Conservation (phyloP, 768 basidiomycete genomes). For the Pisolithus microcarpus region DNA sequence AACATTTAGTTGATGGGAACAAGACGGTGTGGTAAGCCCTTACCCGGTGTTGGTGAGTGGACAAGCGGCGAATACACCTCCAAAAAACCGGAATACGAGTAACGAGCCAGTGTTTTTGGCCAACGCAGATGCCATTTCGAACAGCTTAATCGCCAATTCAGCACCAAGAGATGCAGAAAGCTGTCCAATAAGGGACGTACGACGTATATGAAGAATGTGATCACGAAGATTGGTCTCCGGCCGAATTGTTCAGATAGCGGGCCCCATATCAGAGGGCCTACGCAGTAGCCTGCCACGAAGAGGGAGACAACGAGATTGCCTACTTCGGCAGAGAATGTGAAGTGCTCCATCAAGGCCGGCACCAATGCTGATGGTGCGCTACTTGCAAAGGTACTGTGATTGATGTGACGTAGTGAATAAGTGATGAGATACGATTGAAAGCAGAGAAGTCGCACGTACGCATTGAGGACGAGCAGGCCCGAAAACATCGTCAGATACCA, state of each 20-base stretch:
- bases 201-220: slow-evolving; percentile 49
- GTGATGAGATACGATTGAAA: not conserved
- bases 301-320: slow-evolving; percentile 51
- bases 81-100: slow-evolving; percentile 65
- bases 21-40: slow-evolving; percentile 4
- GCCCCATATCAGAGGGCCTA: slow-evolving; percentile 56
- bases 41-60: slow-evolving; percentile 67
- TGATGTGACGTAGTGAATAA: not conserved
- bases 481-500: slow-evolving; percentile 49
- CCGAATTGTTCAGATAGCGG: slow-evolving; percentile 51
- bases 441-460: slow-evolving; percentile 29
- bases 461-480: slow-evolving; percentile 47
- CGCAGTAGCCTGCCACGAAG: slow-evolving; percentile 62
- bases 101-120: slow-evolving; percentile 54
- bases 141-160: slow-evolving; percentile 31
- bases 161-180: not conserved
- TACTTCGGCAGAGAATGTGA: slow-evolving; percentile 44
- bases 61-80: slow-evolving; percentile 60
- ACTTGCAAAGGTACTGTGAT: slow-evolving; percentile 52
- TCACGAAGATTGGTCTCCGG: slow-evolving; percentile 50
- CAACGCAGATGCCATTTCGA: slow-evolving; percentile 59
- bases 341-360: slow-evolving; percentile 36
- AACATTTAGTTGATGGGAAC: not conserved
- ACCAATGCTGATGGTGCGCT: slow-evolving; percentile 50
- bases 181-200: slow-evolving; percentile 24